These are phyloP conservation scores for Solanum commersonii DNA, from an alignment of 257 asterid species.

Conservation along the genomic window DNA sequence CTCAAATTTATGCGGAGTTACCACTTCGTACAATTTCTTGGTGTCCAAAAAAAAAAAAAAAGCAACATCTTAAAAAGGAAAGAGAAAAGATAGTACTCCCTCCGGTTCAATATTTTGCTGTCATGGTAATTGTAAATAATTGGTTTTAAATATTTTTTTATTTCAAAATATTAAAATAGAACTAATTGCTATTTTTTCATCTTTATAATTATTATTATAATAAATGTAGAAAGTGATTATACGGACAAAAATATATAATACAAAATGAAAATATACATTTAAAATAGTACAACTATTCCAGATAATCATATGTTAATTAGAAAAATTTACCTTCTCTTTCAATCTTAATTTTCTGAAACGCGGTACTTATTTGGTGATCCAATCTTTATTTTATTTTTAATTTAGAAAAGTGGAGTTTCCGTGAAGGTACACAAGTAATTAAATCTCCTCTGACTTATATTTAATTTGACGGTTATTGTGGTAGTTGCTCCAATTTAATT, in stretches of 20 bases:
- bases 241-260: neutral
- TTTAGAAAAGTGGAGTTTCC: neutral
- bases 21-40: neutral
- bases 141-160: no score
- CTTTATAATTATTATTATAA: neutral
- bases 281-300: no score
- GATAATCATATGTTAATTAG: neutral
- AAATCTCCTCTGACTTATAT: neutral
- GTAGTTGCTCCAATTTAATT: neutral
- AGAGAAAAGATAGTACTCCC: neutral
- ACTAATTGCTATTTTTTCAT: no score
- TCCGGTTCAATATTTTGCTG: neutral
- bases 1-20: neutral
- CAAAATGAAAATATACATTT: no score
- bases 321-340: neutral
- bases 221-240: neutral
- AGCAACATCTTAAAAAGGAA: neutral
- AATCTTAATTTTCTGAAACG: neutral
- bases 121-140: neutral
- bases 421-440: neutral
- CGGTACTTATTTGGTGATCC: neutral
- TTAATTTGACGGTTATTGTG: neutral
- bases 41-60: neutral
- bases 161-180: neutral
- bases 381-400: neutral